phyloP scores from a whole-genome alignment of 331 rosid genomes.

The Malus hybrid region DNA sequence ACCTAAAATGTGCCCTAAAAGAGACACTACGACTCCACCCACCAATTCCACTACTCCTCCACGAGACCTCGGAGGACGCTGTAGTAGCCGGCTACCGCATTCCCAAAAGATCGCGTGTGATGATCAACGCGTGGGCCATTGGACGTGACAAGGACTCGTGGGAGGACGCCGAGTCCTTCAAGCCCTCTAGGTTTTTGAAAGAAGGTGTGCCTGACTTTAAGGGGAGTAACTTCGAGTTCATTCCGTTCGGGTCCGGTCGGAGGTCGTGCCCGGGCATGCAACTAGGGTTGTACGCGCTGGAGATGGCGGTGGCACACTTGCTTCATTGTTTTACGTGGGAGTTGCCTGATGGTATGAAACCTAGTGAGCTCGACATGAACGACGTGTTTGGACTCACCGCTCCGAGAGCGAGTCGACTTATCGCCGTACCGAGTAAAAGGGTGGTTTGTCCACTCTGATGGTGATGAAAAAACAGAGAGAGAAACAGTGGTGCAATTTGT shows the following conservation, averaged over 20 bases:
- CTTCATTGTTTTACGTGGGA: conserved; percentile 92
- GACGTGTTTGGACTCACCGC: conserved; percentile 92
- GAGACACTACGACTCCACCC: conserved; percentile 89
- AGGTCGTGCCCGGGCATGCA: conserved; percentile 97
- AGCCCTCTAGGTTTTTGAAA: conserved; percentile 46
- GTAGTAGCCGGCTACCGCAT: conserved; percentile 44
- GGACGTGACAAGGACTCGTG: conserved; percentile 59
- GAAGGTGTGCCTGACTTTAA: conserved; percentile 58
- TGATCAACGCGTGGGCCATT: conserved; percentile 81
- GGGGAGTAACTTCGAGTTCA: conserved; percentile 79
- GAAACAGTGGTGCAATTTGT: background rate
- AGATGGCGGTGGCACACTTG: conserved; percentile 65
- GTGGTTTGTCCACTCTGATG: conserved; percentile 37
- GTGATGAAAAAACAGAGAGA: background rate
- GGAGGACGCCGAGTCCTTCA: conserved; percentile 52
- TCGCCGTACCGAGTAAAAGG: conserved; percentile 65
- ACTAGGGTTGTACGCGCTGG: conserved; percentile 66
- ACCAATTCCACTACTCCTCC: conserved; percentile 90
- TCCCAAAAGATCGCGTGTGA: conserved; percentile 63
- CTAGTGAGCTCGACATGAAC: conserved; percentile 64
- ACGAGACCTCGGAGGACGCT: conserved; percentile 74
- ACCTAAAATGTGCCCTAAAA: conserved; percentile 47
- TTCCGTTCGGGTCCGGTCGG: conserved; percentile 94
- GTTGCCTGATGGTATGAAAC: conserved; percentile 80
- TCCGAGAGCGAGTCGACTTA: conserved; percentile 69